Evolutionary conservation across 2,329 filamentous ascomycete species (phyloP).

Genomic region (Allantophomopsis lycopodina): DNA sequence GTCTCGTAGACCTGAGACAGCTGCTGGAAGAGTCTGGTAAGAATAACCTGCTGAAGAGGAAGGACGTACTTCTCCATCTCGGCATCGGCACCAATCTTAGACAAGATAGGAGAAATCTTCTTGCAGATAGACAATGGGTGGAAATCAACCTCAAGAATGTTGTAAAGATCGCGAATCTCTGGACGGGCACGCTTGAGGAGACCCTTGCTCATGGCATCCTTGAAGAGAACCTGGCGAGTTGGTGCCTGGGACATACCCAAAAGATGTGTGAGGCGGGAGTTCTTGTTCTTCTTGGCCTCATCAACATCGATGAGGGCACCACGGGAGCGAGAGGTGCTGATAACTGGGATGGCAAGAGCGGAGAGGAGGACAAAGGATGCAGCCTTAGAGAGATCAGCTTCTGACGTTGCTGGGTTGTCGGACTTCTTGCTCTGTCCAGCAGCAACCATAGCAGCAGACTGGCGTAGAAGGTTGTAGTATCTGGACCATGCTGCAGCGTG

Average conservation of each 20-base stretch:
- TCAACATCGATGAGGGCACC: constrained; percentile 95
- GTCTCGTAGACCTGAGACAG: constrained; percentile 98
- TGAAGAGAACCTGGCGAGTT: constrained; percentile 82
- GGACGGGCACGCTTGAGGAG: constrained; percentile 84
- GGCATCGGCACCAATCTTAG: constrained; percentile 81
- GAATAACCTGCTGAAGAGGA: constrained; percentile 94
- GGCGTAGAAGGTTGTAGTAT: constrained; percentile 92
- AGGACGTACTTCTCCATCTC: constrained; percentile 97
- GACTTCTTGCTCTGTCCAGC: constrained; percentile 82
- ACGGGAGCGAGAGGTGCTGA: constrained; percentile 92
- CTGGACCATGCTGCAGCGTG: constrained; percentile 95
- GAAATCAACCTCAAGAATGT: constrained; percentile 98
- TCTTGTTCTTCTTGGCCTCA: constrained; percentile 97
- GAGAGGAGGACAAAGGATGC: constrained; percentile 93
- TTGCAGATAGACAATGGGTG: constrained; percentile 97
- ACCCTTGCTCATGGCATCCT: constrained; percentile 89
- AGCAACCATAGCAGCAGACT: constrained; percentile 73
- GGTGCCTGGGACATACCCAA: constrained; percentile 86
- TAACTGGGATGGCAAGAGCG: constrained; percentile 94
- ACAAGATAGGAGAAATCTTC: constrained; percentile 93
- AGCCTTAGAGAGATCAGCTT: constrained; percentile 83
- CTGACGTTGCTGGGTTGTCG: constrained; percentile 81
- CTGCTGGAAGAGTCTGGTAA: constrained; percentile 97
- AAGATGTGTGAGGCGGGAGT: constrained; percentile 89
- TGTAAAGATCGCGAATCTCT: constrained; percentile 94